These are phyloP conservation scores for Colletotrichum noveboracense DNA, from an alignment of 2,329 filamentous ascomycete species.

Conservation along the genomic window DNA sequence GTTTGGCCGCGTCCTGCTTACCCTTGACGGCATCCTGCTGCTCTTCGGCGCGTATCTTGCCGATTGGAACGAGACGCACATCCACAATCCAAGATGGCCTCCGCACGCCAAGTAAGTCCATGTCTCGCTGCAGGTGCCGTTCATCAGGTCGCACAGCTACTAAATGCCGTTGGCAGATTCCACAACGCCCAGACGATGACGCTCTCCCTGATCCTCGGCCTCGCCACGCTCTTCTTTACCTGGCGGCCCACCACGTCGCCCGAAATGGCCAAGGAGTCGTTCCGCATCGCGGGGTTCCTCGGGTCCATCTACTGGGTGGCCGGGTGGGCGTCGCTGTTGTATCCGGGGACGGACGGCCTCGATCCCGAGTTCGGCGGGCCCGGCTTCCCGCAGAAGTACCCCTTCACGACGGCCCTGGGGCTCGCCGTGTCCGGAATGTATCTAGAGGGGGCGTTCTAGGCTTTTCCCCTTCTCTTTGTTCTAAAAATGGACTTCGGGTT, in stretches of 20 bases:
- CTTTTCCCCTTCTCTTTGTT: not conserved
- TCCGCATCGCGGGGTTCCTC: constrained; percentile 37
- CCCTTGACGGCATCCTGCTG: constrained; percentile 40
- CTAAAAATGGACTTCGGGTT: not conserved
- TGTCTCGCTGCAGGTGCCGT: not conserved
- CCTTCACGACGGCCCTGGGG: constrained; percentile 6
- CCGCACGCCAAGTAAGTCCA: constrained; percentile 47
- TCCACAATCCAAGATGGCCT: constrained; percentile 49
- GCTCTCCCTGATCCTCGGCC: constrained; percentile 42
- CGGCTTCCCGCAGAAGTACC: constrained; percentile 41
- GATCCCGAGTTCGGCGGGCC: constrained; percentile 50
- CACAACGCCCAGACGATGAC: constrained; percentile 48
- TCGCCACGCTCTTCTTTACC: constrained; percentile 44
- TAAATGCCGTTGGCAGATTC: constrained; percentile 31
- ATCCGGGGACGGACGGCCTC: constrained; percentile 42
- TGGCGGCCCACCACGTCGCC: constrained; percentile 33
- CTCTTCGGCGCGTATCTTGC: constrained; percentile 42
- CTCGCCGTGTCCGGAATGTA: constrained; percentile 8
- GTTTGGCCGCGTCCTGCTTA: constrained; percentile 45
- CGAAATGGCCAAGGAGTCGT: constrained; percentile 32
- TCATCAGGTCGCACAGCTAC: not conserved
- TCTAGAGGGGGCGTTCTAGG: constrained; percentile 4
- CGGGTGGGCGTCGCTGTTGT: constrained; percentile 40
- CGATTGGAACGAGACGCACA: constrained; percentile 46
- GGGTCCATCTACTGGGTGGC: constrained; percentile 48